phyloP scores from a whole-genome alignment of 768 basidiomycete genomes.

The Boletus bicolor region DNA sequence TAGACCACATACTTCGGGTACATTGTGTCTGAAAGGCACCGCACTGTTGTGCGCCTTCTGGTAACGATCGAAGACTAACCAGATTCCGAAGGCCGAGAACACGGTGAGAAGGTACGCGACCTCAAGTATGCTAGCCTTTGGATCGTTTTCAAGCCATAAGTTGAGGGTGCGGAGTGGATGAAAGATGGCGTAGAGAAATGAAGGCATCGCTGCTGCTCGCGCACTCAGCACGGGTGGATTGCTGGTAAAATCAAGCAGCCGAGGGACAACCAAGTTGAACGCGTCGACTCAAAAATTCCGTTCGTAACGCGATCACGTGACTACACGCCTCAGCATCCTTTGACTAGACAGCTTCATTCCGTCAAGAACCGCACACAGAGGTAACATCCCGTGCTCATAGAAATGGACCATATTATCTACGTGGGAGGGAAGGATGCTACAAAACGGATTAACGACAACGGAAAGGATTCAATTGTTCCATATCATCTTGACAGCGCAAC shows the following conservation, averaged over 20 bases:
- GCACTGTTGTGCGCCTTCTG: slow-evolving; percentile 72
- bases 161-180: slow-evolving; percentile 53
- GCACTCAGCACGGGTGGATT: not conserved
- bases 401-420: not conserved
- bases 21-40: slow-evolving; percentile 57
- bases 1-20: slow-evolving; percentile 51
- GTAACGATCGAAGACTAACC: slow-evolving; percentile 72
- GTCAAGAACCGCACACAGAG: not conserved
- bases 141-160: slow-evolving; percentile 45
- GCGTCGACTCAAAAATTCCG: slow-evolving; percentile 7
- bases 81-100: slow-evolving; percentile 77
- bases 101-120: slow-evolving; percentile 62
- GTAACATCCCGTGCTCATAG: not conserved
- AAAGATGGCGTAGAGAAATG: slow-evolving; percentile 38
- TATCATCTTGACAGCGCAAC: not conserved
- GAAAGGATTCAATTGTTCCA: not conserved
- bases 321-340: too few species aligned
- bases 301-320: slow-evolving; percentile 20
- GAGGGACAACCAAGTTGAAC: slow-evolving; percentile 4
- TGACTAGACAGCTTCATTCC: not conserved
- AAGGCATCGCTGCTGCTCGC: slow-evolving; percentile 23
- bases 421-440: not conserved
- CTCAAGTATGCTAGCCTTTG: slow-evolving; percentile 51
- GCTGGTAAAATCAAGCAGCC: not conserved
- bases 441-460: not conserved